phyloP scores from a whole-genome alignment of 2,329 filamentous ascomycete genomes.

The Calonectria crousiana region DNA sequence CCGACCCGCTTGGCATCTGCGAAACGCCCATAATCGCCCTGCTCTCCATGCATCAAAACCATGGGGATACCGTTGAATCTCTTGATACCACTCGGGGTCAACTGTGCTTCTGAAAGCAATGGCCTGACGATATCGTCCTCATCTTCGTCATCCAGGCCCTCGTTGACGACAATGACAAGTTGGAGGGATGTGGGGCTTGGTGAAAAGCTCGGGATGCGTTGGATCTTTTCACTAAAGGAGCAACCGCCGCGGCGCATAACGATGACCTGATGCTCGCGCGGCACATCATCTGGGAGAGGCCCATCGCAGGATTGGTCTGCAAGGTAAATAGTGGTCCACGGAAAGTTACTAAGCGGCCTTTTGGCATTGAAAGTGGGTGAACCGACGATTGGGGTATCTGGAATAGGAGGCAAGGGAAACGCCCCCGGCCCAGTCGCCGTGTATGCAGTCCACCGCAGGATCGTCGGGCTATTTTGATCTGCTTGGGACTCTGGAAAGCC shows the following conservation, averaged over 20 bases:
- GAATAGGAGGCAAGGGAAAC: constrained; percentile 75
- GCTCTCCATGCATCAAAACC: constrained; percentile 83
- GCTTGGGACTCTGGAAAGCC: constrained; percentile 45
- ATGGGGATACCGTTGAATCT: constrained; percentile 82
- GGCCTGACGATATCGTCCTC: constrained; percentile 64
- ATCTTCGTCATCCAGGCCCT: constrained; percentile 52
- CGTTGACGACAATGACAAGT: constrained; percentile 83
- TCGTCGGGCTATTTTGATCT: constrained; percentile 50
- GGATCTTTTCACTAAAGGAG: constrained; percentile 84
- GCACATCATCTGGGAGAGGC: constrained; percentile 63
- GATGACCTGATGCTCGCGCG: constrained; percentile 78
- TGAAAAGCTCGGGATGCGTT: constrained; percentile 84
- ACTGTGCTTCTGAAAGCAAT: constrained; percentile 80
- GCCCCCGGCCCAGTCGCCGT: constrained; percentile 70
- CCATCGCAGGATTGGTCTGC: constrained; percentile 76
- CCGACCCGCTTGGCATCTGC: constrained; percentile 75
- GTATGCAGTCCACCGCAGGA: constrained; percentile 65
- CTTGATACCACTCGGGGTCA: constrained; percentile 75
- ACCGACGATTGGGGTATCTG: constrained; percentile 64
- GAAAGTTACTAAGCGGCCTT: constrained; percentile 60
- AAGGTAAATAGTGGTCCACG: constrained; percentile 79
- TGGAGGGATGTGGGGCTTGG: constrained; percentile 74
- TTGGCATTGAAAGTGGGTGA: constrained; percentile 56
- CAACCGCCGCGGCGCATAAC: constrained; percentile 87
- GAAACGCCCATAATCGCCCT: constrained; percentile 71